Percentiles rank a stretch among this genome's conserved stretches.
Evolutionary conservation across 345 rosid genomes (phyloP).

Genomic region (Hibiscus tridactylites): DNA sequence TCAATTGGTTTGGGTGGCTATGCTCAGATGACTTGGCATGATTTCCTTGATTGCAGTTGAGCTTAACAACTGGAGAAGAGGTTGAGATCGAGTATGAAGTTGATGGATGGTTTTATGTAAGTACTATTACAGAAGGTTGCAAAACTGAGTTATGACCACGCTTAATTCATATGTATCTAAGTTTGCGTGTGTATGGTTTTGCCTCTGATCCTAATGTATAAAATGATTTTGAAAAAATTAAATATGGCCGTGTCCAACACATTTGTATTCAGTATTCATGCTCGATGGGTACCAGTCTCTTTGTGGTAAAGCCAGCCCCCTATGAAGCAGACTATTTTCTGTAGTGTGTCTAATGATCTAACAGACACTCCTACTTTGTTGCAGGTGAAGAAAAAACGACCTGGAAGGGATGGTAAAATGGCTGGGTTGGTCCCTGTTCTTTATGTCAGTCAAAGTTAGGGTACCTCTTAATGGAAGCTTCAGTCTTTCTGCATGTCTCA

Average conservation of each 20-base stretch:
- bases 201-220: no score
- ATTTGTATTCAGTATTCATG: not conserved
- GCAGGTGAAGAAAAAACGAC: slow-evolving; percentile 96
- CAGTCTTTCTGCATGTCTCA: not conserved
- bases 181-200: not conserved
- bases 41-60: slow-evolving; percentile 57
- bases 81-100: slow-evolving; percentile 93
- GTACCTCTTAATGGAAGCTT: not conserved
- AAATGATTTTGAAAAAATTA: no score
- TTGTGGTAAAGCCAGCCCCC: not conserved
- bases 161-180: not conserved
- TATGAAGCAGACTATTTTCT: not conserved
- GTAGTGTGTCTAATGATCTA: not conserved
- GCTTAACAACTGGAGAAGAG: slow-evolving; percentile 86
- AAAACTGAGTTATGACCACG: not conserved
- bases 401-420: slow-evolving; percentile 96
- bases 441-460: slow-evolving; percentile 66
- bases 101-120: slow-evolving; percentile 98
- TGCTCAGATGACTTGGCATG: not conserved
- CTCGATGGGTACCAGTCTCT: not conserved
- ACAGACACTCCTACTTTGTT: not conserved
- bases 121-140: slow-evolving; percentile 19
- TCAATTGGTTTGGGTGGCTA: not conserved
- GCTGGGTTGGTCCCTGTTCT: slow-evolving; percentile 95
- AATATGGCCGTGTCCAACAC: not conserved